phyloP scores from a whole-genome alignment of 139 green algal genomes.

The Chlorella sp. region DNA sequence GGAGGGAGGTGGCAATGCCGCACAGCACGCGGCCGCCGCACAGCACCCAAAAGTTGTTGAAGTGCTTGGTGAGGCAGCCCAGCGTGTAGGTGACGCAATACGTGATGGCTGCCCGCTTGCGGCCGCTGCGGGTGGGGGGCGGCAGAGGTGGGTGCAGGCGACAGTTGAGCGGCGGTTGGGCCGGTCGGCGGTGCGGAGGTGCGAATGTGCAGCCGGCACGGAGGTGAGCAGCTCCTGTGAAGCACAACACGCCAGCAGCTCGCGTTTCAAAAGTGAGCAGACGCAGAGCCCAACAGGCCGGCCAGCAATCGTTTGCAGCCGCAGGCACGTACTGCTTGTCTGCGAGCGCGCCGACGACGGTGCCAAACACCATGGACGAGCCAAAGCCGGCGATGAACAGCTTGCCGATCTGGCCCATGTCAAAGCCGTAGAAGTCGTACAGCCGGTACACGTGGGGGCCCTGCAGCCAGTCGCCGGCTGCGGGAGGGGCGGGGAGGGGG shows the following conservation, averaged over 20 bases:
- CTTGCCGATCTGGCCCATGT: slow-evolving; percentile 87
- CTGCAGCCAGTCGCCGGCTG: slow-evolving; percentile 98
- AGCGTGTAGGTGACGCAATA: slow-evolving; percentile 92
- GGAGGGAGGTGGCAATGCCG: slow-evolving; percentile 95
- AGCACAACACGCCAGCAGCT: no score
- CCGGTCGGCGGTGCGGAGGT: no score
- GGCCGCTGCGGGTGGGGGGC: slow-evolving; percentile 67
- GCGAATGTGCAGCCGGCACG: no score
- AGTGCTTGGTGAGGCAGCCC: slow-evolving; percentile 97
- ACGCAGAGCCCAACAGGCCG: no score
- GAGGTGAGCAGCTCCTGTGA: no score
- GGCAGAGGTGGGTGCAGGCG: neutral
- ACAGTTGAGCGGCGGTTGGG: no score
- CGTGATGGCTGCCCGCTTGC: slow-evolving; percentile 88
- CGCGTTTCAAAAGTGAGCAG: no score
- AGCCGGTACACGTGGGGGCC: slow-evolving; percentile 98
- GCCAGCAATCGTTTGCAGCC: no score
- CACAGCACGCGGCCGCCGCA: slow-evolving; percentile 93
- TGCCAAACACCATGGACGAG: slow-evolving; percentile 97
- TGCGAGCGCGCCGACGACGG: slow-evolving; percentile 92
- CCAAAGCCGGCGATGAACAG: slow-evolving; percentile 99
- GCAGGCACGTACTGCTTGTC: slow-evolving; percentile 83
- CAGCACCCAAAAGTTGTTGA: slow-evolving; percentile 87
- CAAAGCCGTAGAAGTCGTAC: slow-evolving; percentile 96
- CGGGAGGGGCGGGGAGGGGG: neutral